phyloP scores from a whole-genome alignment of 2,329 filamentous ascomycete genomes.

The Nakataea oryzae region DNA sequence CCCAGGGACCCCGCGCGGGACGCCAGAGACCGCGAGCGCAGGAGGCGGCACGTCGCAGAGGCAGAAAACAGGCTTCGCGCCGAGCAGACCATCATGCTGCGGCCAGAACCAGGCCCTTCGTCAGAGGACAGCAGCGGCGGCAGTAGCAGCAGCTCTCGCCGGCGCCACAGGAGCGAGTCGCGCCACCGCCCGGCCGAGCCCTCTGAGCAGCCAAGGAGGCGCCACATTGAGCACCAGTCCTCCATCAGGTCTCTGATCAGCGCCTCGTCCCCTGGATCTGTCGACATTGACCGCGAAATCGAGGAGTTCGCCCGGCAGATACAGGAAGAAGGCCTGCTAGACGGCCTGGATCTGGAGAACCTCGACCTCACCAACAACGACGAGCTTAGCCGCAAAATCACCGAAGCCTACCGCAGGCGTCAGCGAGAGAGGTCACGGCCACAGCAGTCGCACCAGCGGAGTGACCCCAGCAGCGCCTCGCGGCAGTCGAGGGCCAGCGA shows the following conservation, averaged over 20 bases:
- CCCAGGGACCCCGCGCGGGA: conserved; percentile 13
- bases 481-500: conserved; percentile 18
- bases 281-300: conserved; percentile 79
- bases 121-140: conserved; percentile 9
- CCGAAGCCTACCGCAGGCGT: conserved; percentile 72
- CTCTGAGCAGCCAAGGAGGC: conserved; percentile 22
- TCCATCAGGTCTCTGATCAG: conserved; percentile 79
- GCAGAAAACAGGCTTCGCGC: conserved; percentile 17
- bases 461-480: conserved; percentile 27
- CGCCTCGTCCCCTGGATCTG: conserved; percentile 63
- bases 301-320: conserved; percentile 80
- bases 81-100: conserved; percentile 25
- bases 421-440: conserved; percentile 53
- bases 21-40: conserved; percentile 10
- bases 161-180: conserved; percentile 32
- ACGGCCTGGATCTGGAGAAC: conserved; percentile 82
- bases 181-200: conserved; percentile 28
- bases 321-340: conserved; percentile 58
- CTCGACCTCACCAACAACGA: conserved; percentile 78
- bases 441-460: conserved; percentile 31
- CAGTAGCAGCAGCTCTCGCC: conserved; percentile 15
- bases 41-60: conserved; percentile 17
- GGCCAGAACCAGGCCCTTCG: conserved; percentile 20
- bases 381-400: conserved; percentile 81
- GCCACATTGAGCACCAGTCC: conserved; percentile 78